Base-by-base conservation (phyloP, 768 basidiomycete genomes). In the Naganishia antarctica region DNA sequence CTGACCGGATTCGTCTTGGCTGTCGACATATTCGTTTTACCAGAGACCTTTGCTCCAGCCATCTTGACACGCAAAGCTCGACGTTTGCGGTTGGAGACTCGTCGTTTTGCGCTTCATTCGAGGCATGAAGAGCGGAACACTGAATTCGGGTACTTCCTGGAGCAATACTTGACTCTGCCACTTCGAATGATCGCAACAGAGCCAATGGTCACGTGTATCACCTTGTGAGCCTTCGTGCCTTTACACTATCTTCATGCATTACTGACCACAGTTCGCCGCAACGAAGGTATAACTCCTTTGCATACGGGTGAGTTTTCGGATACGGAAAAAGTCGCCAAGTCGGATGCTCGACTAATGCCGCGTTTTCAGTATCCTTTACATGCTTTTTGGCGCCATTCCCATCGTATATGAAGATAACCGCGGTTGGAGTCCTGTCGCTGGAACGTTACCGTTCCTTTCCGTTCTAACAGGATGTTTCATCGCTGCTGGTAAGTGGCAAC, bases 11-110 rank as follows among this genome's bases (percentile, higher is more conserved):
- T 65, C n/a, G 66, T 78, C 43, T 43, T 73, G 25, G 8, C 68
- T 28, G 23, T 74, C 43, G 70, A 70, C 31, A 32, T 74, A 28
- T 44, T 77, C 57, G 66, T 73, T 65, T 63, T 78, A 0, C 75
- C 76, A 3, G 78, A 79, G 60, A 79, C 78, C 0, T 78, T 74
- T 29, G 71, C 71, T 4, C 70, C 75, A 5, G 70, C 67, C n/a
- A 68, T 79, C 41, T 65, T 79, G 16, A 77, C 75, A 1, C 40
- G 66, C 0, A 79, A 78, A 62, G 78, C 78, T 3, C 61, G 63
- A 8, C n/a, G 41, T 3, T 50, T 78, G 25, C 53, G 77, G 8
- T 29, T 71, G 13, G 53, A 66, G 61, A 78, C 76, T 4, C 67
- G 70, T 3, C 60, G 69, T 16, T 78, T 74, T 73, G 75, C 69